Evolutionary conservation across 495 filamentous ascomycete species (phyloP), one percentile per base, ranked within the genome.

Genomic region (Aspergillus sparsus): DNA sequence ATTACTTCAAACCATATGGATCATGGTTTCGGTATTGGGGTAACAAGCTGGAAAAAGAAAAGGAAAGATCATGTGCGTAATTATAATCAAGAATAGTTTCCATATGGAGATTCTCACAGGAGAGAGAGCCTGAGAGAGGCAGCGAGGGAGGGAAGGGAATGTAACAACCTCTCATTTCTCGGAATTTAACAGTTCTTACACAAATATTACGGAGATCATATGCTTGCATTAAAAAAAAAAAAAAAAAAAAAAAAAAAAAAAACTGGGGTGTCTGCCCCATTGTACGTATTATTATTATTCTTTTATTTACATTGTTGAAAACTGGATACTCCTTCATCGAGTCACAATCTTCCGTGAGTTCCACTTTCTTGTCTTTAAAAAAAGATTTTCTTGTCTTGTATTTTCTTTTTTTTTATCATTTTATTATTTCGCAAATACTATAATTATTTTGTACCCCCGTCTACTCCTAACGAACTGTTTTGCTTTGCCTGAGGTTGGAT

Each of bases 361-460:
- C 69, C 64, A 63, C 57, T 57, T 63, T 62, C 56, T 57, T 47
- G 42, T 55, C 6, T 47, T 54, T 58, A 27, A 27, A 27, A 27
- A 27, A 27, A 27, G 21, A 27, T 27, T 27, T 27, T 32, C 54
- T 54, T 53, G 56, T 53, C 41, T 36, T 31, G 50, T 46, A 15
- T 18, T 51, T 12, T 16, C 12, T 46, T 55, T 58, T 49, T 50
- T 57, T 49, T 39, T 55, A 49, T 41, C 5, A 18, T 53, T 36
- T 57, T 52, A 41, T 44, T 62, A n/a, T 57, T 53, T 56, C 47
- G 49, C 55, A 32, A 21, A 12, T 61, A 55, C 63, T 62, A 61
- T 62, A 63, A 60, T 61, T 67, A 55, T 55, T 62, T 61, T 56
- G 57, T 53, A 59, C 65, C 62, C 57, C 53, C 56, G 52, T 56